These are phyloP conservation scores for Lecanoromycetidae sp. DNA, from an alignment of 2,329 filamentous ascomycete species.

Conservation along the genomic window DNA sequence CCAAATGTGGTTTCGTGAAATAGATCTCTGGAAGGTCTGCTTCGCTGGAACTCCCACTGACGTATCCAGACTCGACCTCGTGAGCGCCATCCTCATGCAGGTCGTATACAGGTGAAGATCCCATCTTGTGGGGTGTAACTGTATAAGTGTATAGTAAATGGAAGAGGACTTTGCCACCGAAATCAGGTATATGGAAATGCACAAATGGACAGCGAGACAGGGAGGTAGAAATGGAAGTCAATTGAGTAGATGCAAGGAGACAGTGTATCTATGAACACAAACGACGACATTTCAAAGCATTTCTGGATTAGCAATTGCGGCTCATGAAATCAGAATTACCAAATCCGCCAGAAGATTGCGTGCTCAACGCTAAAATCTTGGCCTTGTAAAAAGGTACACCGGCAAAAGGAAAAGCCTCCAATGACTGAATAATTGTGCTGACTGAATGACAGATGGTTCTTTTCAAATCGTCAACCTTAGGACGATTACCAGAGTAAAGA, in stretches of 20 bases:
- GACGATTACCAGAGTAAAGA: too few relatives aligned
- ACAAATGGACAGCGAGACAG: background rate
- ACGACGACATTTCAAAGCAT: too few relatives aligned
- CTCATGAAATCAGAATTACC: constrained; percentile 3
- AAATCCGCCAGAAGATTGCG: constrained; percentile 13
- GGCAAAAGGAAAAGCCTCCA: background rate
- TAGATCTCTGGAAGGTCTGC: constrained; percentile 60
- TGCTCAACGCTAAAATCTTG: constrained; percentile 15
- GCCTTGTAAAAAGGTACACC: constrained; percentile 9
- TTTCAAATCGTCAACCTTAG: too few relatives aligned
- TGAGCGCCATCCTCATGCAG: constrained; percentile 12
- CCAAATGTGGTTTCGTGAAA: constrained; percentile 78
- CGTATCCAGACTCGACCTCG: constrained; percentile 67
- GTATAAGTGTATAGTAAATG: background rate
- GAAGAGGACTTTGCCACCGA: background rate
- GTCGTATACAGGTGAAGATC: constrained; percentile 11
- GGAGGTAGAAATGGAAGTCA: background rate
- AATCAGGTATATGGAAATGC: background rate
- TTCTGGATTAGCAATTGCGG: constrained; percentile 8
- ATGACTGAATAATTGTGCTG: too few relatives aligned
- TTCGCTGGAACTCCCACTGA: constrained; percentile 52
- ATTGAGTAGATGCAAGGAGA: background rate
- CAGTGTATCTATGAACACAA: too few relatives aligned
- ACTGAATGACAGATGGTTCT: too few relatives aligned
- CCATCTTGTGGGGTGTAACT: background rate